These are phyloP conservation scores for Kuraishia molischiana DNA, from an alignment of 805 yeast species.

Conservation along the genomic window DNA sequence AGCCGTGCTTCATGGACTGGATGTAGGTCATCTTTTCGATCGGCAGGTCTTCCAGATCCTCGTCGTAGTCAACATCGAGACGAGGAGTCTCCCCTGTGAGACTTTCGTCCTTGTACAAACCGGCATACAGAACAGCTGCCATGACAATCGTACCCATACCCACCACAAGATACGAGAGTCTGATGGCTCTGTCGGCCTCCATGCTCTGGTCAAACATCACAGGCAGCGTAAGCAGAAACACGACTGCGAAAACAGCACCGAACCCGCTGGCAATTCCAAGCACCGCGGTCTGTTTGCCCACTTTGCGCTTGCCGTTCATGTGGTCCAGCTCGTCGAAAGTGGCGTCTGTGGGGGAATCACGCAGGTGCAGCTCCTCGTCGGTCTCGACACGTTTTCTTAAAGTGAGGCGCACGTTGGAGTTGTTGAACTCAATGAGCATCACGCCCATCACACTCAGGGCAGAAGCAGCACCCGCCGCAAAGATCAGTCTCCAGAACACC, in stretches of 20 bases:
- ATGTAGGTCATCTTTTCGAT: slow-evolving; percentile 20
- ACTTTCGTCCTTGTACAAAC: slow-evolving; percentile 35
- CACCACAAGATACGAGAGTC: slow-evolving; percentile 37
- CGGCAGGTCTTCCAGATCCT: slow-evolving; percentile 17
- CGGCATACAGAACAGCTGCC: slow-evolving; percentile 27
- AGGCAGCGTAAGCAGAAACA: slow-evolving; percentile 47
- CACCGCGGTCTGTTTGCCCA: slow-evolving; percentile 50
- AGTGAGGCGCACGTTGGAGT: slow-evolving; percentile 28
- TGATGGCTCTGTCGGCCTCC: slow-evolving; percentile 34
- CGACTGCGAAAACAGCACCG: slow-evolving; percentile 59
- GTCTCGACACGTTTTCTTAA: slow-evolving; percentile 26
- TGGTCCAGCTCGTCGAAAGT: slow-evolving; percentile 10
- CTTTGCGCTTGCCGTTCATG: slow-evolving; percentile 19
- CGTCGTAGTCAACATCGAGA: slow-evolving; percentile 20
- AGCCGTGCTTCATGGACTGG: slow-evolving; percentile 34
- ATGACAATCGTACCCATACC: slow-evolving; percentile 30
- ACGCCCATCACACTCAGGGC: slow-evolving; percentile 36
- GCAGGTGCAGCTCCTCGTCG: slow-evolving; percentile 8
- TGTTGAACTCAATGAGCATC: slow-evolving; percentile 35
- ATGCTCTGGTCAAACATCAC: slow-evolving; percentile 28
- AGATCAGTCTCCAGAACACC: slow-evolving; percentile 39
- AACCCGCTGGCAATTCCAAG: slow-evolving; percentile 55
- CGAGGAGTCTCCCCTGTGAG: slow-evolving; percentile 16
- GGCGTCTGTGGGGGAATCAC: slow-evolving; percentile 1
- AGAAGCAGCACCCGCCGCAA: slow-evolving; percentile 51